A percentile compares a stretch with the other conserved stretches of the same genome.
Conservation (phyloP, 2,329 filamentous ascomycete genomes). For the Phyllosticta paracitricarpa region DNA sequence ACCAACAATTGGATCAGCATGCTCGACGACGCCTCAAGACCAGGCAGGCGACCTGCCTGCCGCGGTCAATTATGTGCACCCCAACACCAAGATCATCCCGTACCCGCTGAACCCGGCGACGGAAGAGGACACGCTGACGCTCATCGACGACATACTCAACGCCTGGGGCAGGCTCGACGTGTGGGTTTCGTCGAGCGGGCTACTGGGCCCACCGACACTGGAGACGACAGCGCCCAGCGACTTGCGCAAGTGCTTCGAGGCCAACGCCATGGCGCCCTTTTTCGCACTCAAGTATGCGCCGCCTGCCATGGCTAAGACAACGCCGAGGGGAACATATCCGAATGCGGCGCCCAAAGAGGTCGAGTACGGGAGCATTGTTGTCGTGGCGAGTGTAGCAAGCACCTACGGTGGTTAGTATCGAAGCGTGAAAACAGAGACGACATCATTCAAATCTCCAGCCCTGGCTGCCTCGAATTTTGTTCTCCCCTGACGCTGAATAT, state of each 20-base stretch:
- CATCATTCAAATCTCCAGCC: not conserved
- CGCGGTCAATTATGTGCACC: constrained; percentile 15
- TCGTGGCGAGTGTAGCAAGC: constrained; percentile 49
- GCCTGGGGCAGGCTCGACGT: constrained; percentile 49
- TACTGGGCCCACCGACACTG: constrained; percentile 49
- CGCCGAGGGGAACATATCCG: constrained; percentile 43
- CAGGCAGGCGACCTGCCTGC: not conserved
- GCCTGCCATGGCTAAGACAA: constrained; percentile 52
- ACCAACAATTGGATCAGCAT: not conserved
- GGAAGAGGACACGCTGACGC: constrained; percentile 49
- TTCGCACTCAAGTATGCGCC: constrained; percentile 56
- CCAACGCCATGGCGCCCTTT: constrained; percentile 52
- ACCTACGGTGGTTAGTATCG: constrained; percentile 39
- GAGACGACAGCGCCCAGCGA: constrained; percentile 46
- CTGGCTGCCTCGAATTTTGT: not conserved
- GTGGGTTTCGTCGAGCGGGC: constrained; percentile 49
- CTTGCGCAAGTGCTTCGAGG: constrained; percentile 49
- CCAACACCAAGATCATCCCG: constrained; percentile 51
- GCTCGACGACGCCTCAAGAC: not conserved
- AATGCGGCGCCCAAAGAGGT: constrained; percentile 52
- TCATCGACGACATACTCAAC: constrained; percentile 56
- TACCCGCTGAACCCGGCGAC: constrained; percentile 51
- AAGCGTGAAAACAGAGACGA: not conserved
- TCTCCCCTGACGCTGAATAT: not conserved
- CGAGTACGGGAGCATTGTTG: constrained; percentile 52